Evolutionary conservation across 768 basidiomycete genomes (phyloP).

Genomic region (Suillus luteus): DNA sequence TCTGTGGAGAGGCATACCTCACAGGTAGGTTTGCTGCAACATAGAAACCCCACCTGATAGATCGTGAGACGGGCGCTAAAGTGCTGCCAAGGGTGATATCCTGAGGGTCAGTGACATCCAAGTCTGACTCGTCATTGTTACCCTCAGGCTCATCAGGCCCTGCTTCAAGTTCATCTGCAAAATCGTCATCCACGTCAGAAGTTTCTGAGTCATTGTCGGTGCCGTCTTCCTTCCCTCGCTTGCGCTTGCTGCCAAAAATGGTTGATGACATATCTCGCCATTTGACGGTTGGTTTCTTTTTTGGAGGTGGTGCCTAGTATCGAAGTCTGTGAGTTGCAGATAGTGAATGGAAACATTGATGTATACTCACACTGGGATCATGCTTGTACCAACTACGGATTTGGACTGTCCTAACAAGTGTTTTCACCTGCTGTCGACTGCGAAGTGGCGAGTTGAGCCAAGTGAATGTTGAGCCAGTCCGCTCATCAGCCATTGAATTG

Average conservation of each 20-base stretch:
- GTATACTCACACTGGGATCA: too few species aligned
- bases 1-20: too few species aligned
- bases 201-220: background rate
- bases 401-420: background rate
- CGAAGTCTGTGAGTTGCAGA: too few species aligned
- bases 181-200: background rate
- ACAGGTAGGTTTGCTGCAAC: too few species aligned
- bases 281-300: background rate
- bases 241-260: background rate
- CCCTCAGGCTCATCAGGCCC: background rate
- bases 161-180: background rate
- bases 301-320: background rate
- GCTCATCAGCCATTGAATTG: slow-evolving; percentile 35
- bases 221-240: background rate
- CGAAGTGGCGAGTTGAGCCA: slow-evolving; percentile 18
- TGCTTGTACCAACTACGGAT: background rate
- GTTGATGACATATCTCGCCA: background rate
- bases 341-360: too few species aligned
- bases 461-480: slow-evolving; percentile 24
- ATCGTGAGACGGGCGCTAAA: too few species aligned
- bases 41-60: too few species aligned
- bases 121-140: background rate
- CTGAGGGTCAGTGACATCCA: background rate
- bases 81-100: too few species aligned
- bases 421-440: too few species aligned